A percentile compares a stretch with the other conserved stretches of the same genome.
phyloP scores from a whole-genome alignment of 2,329 filamentous ascomycete species.

The Aaosphaeria arxii region DNA sequence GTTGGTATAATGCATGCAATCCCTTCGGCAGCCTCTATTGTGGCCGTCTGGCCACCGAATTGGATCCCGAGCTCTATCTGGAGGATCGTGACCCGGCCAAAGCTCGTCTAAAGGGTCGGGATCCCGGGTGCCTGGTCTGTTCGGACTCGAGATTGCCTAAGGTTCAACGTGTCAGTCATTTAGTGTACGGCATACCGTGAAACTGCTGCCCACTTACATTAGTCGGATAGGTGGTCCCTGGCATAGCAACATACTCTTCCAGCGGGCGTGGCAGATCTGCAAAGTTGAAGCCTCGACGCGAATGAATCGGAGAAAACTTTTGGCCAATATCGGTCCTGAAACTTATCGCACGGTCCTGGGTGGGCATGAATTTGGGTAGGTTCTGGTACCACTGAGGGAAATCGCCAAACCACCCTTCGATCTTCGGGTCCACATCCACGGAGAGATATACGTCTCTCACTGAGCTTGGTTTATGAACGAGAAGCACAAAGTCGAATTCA shows the following conservation, averaged over 20 bases:
- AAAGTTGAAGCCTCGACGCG: conserved; percentile 45
- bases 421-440: conserved; percentile 43
- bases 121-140: too few species aligned
- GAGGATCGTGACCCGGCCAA: too few species aligned
- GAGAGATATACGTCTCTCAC: conserved; percentile 39
- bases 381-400: conserved; percentile 43
- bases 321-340: conserved; percentile 45
- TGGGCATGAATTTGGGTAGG: conserved; percentile 37
- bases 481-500: conserved; percentile 52
- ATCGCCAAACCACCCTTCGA: conserved; percentile 40
- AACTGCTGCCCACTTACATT: not conserved
- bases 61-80: too few species aligned
- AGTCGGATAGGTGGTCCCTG: conserved; percentile 32
- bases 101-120: too few species aligned
- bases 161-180: too few species aligned
- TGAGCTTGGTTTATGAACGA: conserved; percentile 45
- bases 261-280: conserved; percentile 38
- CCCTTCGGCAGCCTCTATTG: too few species aligned
- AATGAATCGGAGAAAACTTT: conserved; percentile 37
- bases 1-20: too few species aligned
- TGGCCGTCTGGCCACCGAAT: too few species aligned
- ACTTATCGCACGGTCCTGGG: conserved; percentile 35
- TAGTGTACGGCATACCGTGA: too few species aligned
- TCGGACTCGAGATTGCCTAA: too few species aligned
- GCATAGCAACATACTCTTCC: conserved; percentile 47